These are phyloP conservation scores for Rhizopus microsporus DNA, from an alignment of 371 early-diverging fungal genomes.

Conservation along the genomic window DNA sequence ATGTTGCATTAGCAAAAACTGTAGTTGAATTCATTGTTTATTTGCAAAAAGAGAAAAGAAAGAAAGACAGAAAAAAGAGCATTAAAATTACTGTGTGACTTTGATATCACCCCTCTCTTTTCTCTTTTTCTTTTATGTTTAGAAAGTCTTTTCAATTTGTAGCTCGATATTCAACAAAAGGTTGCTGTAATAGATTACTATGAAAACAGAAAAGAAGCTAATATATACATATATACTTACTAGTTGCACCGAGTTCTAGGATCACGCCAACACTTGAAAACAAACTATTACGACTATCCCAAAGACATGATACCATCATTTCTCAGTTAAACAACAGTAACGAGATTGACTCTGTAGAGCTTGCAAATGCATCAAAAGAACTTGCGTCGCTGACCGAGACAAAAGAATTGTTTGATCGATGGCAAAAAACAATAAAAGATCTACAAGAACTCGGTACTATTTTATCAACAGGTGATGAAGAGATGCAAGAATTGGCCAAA, in stretches of 20 bases:
- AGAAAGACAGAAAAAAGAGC: background rate
- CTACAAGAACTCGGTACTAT: constrained; percentile 33
- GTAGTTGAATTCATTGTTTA: constrained; percentile 37
- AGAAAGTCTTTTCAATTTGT: constrained; percentile 12
- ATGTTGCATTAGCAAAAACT: constrained; percentile 68
- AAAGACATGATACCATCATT: constrained; percentile 41
- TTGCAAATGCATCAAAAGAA: constrained; percentile 42
- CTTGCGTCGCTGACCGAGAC: constrained; percentile 29
- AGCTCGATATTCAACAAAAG: constrained; percentile 23
- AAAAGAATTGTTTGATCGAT: constrained; percentile 36
- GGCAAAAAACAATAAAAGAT: constrained; percentile 35
- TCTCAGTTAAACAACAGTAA: constrained; percentile 28
- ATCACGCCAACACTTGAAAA: constrained; percentile 41
- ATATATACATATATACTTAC: too few species aligned
- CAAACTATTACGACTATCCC: constrained; percentile 26
- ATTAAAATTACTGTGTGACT: background rate
- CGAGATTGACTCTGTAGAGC: constrained; percentile 20
- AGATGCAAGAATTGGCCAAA: constrained; percentile 57
- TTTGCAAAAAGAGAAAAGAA: background rate
- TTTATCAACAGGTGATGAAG: constrained; percentile 37
- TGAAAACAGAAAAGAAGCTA: background rate
- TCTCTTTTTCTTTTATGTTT: constrained; percentile 12
- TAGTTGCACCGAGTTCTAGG: constrained; percentile 8
- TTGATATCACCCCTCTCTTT: background rate
- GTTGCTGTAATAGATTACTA: constrained; percentile 3